Conservation (phyloP, 176 grass and related monocot species). For the Miscanthus lutarioriparius region DNA sequence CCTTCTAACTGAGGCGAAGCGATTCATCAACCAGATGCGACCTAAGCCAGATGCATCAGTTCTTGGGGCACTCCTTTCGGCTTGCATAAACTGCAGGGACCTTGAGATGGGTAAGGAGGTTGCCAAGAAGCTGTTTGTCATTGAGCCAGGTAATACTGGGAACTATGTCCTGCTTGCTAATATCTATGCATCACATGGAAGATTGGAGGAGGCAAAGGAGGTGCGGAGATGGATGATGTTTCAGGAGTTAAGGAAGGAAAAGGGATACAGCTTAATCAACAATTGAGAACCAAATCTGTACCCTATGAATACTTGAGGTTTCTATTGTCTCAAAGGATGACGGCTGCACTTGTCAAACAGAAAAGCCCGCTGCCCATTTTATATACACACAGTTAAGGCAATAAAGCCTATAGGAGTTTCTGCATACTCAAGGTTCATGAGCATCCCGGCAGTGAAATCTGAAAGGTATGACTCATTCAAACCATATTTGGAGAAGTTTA, state of each 20-base stretch:
- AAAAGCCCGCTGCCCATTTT: not conserved
- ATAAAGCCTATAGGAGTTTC: not conserved
- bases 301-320: not conserved
- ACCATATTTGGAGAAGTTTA: not conserved
- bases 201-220: slow-evolving; percentile 55
- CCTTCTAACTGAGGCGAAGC: slow-evolving; percentile 44
- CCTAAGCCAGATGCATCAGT: slow-evolving; percentile 43
- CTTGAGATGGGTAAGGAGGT: slow-evolving; percentile 45
- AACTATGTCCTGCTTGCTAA: slow-evolving; percentile 67
- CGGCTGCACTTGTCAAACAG: not conserved
- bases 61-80: slow-evolving; percentile 47
- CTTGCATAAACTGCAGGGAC: slow-evolving; percentile 43
- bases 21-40: slow-evolving; percentile 47
- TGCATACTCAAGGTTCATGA: slow-evolving; percentile 24
- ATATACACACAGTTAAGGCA: not conserved
- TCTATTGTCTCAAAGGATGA: not conserved
- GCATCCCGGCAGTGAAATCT: not conserved
- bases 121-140: slow-evolving; percentile 46
- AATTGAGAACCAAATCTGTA: slow-evolving; percentile 6
- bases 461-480: not conserved
- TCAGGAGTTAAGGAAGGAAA: slow-evolving; percentile 50
- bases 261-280: slow-evolving; percentile 47
- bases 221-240: slow-evolving; percentile 52
- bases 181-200: slow-evolving; percentile 43
- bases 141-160: slow-evolving; percentile 51